phyloP scores from a whole-genome alignment of 2,329 filamentous ascomycete genomes.

The Scedosporium dehoogii region DNA sequence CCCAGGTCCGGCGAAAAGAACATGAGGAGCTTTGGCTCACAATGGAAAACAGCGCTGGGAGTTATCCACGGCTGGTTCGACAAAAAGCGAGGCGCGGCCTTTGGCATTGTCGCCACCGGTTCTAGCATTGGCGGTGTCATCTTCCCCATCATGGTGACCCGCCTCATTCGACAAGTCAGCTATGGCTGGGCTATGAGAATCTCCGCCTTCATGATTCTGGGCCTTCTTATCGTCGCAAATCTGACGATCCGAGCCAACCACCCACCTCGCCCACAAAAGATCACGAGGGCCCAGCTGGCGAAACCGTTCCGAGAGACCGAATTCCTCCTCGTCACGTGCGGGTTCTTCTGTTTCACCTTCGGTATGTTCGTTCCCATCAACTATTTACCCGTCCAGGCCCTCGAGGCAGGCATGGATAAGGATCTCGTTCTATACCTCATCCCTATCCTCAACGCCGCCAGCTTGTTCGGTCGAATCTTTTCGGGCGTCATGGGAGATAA shows the following conservation, averaged over 20 bases:
- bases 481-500: conserved; percentile 24
- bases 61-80: conserved; percentile 16
- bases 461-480: conserved; percentile 25
- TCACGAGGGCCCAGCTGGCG: conserved; percentile 18
- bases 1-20: background rate
- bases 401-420: conserved; percentile 17
- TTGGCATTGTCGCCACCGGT: conserved; percentile 18
- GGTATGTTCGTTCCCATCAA: conserved; percentile 27
- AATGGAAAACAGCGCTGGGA: conserved; percentile 11
- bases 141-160: conserved; percentile 22
- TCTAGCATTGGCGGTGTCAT: conserved; percentile 22
- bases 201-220: conserved; percentile 21
- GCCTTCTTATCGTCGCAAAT: conserved; percentile 20
- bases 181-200: conserved; percentile 23
- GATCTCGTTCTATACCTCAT: conserved; percentile 23
- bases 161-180: conserved; percentile 19
- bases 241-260: conserved; percentile 15
- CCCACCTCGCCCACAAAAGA: conserved; percentile 11
- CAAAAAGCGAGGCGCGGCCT: conserved; percentile 15
- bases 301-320: conserved; percentile 20
- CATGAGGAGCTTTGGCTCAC: background rate
- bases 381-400: conserved; percentile 22
- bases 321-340: conserved; percentile 20
- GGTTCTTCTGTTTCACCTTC: conserved; percentile 24
- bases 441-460: conserved; percentile 27